Percentiles rank a stretch among this genome's conserved stretches.
phyloP scores from a whole-genome alignment of 2,329 filamentous ascomycete genomes.

The Xylariaceae sp. region DNA sequence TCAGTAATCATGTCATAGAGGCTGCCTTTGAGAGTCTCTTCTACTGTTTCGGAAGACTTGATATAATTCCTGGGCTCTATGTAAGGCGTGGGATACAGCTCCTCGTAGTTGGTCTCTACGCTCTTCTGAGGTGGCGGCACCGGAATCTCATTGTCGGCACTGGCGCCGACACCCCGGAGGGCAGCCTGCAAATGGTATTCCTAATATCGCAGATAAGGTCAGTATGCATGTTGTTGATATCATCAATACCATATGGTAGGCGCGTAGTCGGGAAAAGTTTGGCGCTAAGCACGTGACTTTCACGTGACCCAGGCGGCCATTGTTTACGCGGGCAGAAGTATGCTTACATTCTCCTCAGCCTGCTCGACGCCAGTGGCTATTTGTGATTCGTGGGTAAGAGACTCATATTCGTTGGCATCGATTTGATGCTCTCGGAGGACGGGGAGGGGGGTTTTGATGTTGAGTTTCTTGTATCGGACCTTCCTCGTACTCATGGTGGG shows the following conservation, averaged over 20 bases:
- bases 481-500: constrained; percentile 63
- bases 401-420: constrained; percentile 81
- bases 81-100: constrained; percentile 77
- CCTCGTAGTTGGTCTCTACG: constrained; percentile 73
- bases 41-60: constrained; percentile 95
- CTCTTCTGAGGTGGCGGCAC: constrained; percentile 64
- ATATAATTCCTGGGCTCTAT: constrained; percentile 90
- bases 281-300: constrained; percentile 37
- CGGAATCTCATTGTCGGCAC: constrained; percentile 61
- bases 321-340: not conserved
- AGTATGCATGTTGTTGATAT: constrained; percentile 12
- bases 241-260: not conserved
- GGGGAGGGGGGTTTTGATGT: constrained; percentile 81
- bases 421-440: constrained; percentile 90
- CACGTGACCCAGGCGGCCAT: constrained; percentile 47
- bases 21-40: constrained; percentile 79
- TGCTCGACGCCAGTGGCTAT: constrained; percentile 97
- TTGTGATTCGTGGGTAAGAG: constrained; percentile 76
- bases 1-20: constrained; percentile 93
- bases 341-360: constrained; percentile 92
- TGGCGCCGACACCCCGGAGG: constrained; percentile 54
- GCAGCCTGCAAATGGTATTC: constrained; percentile 95
- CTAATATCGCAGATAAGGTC: constrained; percentile 44
- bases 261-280: not conserved
- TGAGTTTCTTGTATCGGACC: constrained; percentile 86